Evolutionary conservation across 2,329 filamentous ascomycete genomes (phyloP).

Genomic region (Cephalotrichum gorgonifer): DNA sequence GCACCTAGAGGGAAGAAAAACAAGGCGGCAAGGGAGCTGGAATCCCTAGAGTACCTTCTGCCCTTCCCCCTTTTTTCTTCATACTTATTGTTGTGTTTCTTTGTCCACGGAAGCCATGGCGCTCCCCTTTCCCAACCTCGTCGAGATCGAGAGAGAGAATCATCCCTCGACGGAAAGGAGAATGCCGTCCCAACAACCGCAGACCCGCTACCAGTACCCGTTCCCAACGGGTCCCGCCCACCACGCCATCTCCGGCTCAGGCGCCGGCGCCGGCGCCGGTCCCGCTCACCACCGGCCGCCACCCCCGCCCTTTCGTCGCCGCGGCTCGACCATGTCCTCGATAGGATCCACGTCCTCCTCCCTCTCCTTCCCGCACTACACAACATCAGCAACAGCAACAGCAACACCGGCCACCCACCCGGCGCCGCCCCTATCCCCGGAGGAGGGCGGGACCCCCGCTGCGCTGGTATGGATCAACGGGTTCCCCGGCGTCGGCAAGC

Average conservation of each 20-base stretch:
- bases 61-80: too few relatives aligned
- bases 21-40: not conserved
- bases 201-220: not conserved
- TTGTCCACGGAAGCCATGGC: too few relatives aligned
- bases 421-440: not conserved
- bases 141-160: not conserved
- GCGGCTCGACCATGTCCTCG: conserved; percentile 7
- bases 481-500: conserved; percentile 20
- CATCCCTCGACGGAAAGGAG: not conserved
- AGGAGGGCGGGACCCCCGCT: not conserved
- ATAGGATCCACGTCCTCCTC: not conserved
- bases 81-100: too few relatives aligned
- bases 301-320: not conserved
- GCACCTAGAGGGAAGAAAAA: not conserved
- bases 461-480: conserved; percentile 19
- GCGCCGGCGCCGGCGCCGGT: too few relatives aligned
- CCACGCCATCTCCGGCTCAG: too few relatives aligned
- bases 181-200: not conserved
- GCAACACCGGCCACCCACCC: not conserved
- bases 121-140: not conserved
- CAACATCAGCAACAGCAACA: not conserved
- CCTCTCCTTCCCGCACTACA: not conserved
- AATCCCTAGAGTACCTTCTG: too few relatives aligned
- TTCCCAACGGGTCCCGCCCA: not conserved
- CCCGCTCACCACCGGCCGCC: too few relatives aligned